Conservation (phyloP, 768 basidiomycete species). For the Lentinus brumalis region DNA sequence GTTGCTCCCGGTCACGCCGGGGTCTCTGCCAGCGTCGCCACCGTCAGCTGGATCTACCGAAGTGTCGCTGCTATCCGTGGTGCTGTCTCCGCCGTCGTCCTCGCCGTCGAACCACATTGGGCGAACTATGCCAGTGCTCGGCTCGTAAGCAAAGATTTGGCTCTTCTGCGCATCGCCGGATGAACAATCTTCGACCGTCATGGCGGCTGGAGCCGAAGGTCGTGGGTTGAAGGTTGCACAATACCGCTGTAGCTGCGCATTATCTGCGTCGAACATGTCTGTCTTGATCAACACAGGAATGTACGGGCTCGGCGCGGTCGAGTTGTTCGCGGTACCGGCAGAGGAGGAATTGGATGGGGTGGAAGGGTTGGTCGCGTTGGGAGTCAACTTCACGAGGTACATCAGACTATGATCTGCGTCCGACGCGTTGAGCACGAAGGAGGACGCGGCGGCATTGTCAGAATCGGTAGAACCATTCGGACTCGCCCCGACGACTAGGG, state of each 20-base stretch:
- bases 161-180: constrained; percentile 38
- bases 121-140: constrained; percentile 45
- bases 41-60: constrained; percentile 3
- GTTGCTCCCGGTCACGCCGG: not conserved
- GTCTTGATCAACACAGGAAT: constrained; percentile 45
- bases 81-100: constrained; percentile 20
- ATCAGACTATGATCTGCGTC: constrained; percentile 31
- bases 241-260: constrained; percentile 41
- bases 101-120: constrained; percentile 50
- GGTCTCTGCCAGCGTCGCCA: constrained; percentile 28
- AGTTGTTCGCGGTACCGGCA: not conserved
- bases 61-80: too few species aligned
- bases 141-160: constrained; percentile 63
- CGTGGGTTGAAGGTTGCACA: constrained; percentile 66
- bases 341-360: constrained; percentile 3
- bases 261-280: constrained; percentile 42
- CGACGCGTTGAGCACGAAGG: constrained; percentile 36
- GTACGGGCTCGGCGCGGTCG: constrained; percentile 24
- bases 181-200: constrained; percentile 51
- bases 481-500: constrained; percentile 36
- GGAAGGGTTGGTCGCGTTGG: not conserved
- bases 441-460: not conserved
- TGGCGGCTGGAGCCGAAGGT: constrained; percentile 47
- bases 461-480: not conserved
- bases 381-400: constrained; percentile 23